These are phyloP conservation scores for Arthroderma sp. DNA, from an alignment of 2,329 filamentous ascomycete species.

Conservation along the genomic window DNA sequence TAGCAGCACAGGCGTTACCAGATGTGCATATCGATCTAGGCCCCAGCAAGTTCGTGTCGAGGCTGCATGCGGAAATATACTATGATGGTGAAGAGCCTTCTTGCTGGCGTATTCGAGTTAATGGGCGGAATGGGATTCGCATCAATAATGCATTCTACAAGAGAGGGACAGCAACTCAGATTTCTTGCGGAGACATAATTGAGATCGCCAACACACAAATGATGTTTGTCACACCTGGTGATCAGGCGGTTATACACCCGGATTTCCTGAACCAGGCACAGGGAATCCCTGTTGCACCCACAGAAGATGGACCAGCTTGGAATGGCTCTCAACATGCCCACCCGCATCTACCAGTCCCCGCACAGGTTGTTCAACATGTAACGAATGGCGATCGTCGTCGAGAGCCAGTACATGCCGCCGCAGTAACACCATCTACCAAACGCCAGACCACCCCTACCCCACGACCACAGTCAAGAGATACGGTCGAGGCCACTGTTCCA, in stretches of 20 bases:
- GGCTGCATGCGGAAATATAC: conserved; percentile 60
- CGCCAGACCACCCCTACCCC: conserved; percentile 21
- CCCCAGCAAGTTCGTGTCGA: conserved; percentile 68
- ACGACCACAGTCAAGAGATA: conserved; percentile 10
- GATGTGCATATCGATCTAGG: conserved; percentile 77
- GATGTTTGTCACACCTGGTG: conserved; percentile 90
- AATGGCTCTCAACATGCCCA: conserved; percentile 28
- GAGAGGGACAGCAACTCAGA: conserved; percentile 48
- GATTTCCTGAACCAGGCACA: conserved; percentile 58
- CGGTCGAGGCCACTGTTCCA: conserved; percentile 2
- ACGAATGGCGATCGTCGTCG: conserved; percentile 3
- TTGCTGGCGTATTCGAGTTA: conserved; percentile 73
- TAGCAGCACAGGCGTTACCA: conserved; percentile 30
- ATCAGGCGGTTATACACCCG: conserved; percentile 55
- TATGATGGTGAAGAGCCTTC: conserved; percentile 53
- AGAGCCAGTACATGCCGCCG: neutral
- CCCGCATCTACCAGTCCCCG: conserved; percentile 9
- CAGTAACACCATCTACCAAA: conserved; percentile 23
- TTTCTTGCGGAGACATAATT: conserved; percentile 80
- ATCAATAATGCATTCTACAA: conserved; percentile 63
- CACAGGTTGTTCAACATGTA: neutral
- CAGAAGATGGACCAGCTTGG: conserved; percentile 25
- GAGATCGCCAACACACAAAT: conserved; percentile 90
- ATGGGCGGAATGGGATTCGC: conserved; percentile 82
- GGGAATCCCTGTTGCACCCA: conserved; percentile 24